These are phyloP conservation scores for Austroboletus festivus DNA, from an alignment of 768 basidiomycete genomes.

Conservation along the genomic window DNA sequence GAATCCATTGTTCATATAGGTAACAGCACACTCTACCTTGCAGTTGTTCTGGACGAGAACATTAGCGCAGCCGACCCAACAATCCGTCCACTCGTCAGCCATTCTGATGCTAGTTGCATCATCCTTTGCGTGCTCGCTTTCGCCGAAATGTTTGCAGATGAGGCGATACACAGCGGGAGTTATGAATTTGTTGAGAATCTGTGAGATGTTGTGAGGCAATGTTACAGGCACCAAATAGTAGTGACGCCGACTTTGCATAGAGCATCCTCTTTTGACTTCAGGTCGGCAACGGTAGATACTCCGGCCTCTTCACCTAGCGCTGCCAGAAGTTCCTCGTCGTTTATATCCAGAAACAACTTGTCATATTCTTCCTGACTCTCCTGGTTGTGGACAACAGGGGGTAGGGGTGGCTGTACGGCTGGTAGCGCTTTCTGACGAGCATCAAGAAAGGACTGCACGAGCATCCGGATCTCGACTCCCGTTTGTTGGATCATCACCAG, in stretches of 20 bases:
- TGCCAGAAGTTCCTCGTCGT: constrained; percentile 58
- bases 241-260: constrained; percentile 46
- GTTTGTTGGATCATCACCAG: constrained; percentile 40
- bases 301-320: constrained; percentile 43
- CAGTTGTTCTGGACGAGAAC: constrained; percentile 53
- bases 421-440: constrained; percentile 50
- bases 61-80: constrained; percentile 71
- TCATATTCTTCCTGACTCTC: constrained; percentile 82
- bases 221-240: neutral
- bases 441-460: constrained; percentile 61
- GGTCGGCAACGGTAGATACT: constrained; percentile 22
- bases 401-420: constrained; percentile 32
- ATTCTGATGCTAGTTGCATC: constrained; percentile 29
- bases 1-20: neutral
- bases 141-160: constrained; percentile 47
- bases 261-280: constrained; percentile 43
- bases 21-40: constrained; percentile 32
- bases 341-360: constrained; percentile 53
- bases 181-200: constrained; percentile 51
- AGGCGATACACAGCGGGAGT: constrained; percentile 55
- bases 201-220: neutral
- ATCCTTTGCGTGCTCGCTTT: constrained; percentile 20
- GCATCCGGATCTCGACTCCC: constrained; percentile 52
- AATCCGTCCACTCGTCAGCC: constrained; percentile 59
- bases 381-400: constrained; percentile 37